These are phyloP conservation scores for Lipomyces anomalus DNA, from an alignment of 805 yeast species.

Conservation along the genomic window DNA sequence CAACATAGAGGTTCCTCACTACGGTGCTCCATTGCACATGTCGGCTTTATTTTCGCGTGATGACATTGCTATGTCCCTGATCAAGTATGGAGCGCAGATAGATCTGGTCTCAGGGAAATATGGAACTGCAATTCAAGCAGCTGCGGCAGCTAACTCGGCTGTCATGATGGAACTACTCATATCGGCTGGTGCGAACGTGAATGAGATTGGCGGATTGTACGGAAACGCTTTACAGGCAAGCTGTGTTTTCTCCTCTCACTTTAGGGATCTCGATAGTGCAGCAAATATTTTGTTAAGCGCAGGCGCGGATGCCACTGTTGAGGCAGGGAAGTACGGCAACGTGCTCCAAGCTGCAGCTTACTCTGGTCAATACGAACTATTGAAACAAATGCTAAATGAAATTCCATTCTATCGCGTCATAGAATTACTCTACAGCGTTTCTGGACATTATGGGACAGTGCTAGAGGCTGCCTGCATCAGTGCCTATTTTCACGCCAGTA, in stretches of 20 bases:
- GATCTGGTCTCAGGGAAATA: not conserved
- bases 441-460: not conserved
- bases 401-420: not conserved
- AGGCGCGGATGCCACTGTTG: not conserved
- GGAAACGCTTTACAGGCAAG: not conserved
- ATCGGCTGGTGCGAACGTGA: not conserved
- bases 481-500: not conserved
- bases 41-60: not conserved
- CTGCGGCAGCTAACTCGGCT: not conserved
- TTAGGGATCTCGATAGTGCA: not conserved
- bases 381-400: not conserved
- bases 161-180: not conserved
- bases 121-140: not conserved
- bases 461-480: slow-evolving; percentile 1
- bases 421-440: not conserved
- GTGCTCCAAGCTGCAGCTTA: not conserved
- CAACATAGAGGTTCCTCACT: not conserved
- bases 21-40: not conserved
- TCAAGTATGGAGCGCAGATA: not conserved
- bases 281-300: not conserved
- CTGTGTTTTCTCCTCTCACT: not conserved
- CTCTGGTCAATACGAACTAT: not conserved
- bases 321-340: not conserved
- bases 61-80: not conserved
- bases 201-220: not conserved